phyloP scores from a whole-genome alignment of 495 filamentous ascomycete species.

The Penicillium roqueforti region DNA sequence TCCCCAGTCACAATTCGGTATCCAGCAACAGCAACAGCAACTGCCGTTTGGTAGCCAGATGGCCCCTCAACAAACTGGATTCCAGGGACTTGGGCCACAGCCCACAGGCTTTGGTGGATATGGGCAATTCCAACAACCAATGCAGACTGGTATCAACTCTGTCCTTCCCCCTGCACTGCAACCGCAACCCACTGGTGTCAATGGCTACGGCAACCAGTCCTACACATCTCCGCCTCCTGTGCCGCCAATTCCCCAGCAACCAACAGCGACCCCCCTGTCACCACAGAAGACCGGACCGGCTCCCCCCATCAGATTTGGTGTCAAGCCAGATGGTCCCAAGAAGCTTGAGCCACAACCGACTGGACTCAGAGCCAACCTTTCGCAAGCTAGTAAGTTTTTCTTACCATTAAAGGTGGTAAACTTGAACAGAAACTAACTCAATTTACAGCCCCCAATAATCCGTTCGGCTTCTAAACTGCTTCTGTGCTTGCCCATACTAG shows the following conservation, averaged over 20 bases:
- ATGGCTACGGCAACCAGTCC: slow-evolving; percentile 49
- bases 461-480: slow-evolving; percentile 73
- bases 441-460: slow-evolving; percentile 75
- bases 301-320: slow-evolving; percentile 84
- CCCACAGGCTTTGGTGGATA: slow-evolving; percentile 59
- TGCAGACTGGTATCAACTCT: slow-evolving; percentile 47
- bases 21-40: slow-evolving; percentile 48
- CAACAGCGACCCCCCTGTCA: slow-evolving; percentile 56
- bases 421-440: slow-evolving; percentile 18
- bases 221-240: slow-evolving; percentile 39
- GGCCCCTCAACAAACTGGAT: slow-evolving; percentile 34
- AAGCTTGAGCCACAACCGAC: slow-evolving; percentile 86
- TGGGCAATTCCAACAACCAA: slow-evolving; percentile 46
- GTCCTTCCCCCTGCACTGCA: slow-evolving; percentile 41
- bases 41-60: slow-evolving; percentile 14
- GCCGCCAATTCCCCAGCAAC: slow-evolving; percentile 47
- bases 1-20: slow-evolving; percentile 48
- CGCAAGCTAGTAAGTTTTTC: slow-evolving; percentile 83
- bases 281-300: slow-evolving; percentile 94
- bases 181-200: slow-evolving; percentile 54
- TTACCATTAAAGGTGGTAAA: neutral
- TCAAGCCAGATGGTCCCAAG: slow-evolving; percentile 59
- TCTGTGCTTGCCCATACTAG: slow-evolving; percentile 6
- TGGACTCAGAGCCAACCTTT: slow-evolving; percentile 81
- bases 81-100: slow-evolving; percentile 59